A percentile compares a stretch with the other conserved stretches of the same genome.
phyloP scores from a whole-genome alignment of 495 filamentous ascomycete genomes.

The Penicillium angulare region DNA sequence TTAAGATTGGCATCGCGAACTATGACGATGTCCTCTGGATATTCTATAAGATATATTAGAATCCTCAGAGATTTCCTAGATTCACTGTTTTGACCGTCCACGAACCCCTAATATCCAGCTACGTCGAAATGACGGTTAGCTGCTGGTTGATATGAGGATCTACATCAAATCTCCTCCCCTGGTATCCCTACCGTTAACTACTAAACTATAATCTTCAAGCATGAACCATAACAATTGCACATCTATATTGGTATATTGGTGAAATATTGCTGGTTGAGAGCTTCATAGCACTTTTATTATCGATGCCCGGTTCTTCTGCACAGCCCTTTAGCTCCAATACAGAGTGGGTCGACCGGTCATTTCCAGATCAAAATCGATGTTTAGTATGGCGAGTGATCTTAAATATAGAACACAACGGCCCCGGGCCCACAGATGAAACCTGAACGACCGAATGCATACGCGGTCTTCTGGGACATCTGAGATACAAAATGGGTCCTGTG shows the following conservation, averaged over 20 bases:
- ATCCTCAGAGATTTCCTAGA: too few relatives aligned
- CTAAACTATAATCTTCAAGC: neutral
- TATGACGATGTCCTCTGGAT: too few relatives aligned
- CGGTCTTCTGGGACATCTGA: neutral
- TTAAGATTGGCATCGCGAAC: too few relatives aligned
- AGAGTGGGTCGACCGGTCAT: constrained; percentile 10
- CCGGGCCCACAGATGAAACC: neutral
- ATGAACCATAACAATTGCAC: neutral
- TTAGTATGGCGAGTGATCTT: constrained; percentile 1
- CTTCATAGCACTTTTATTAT: neutral
- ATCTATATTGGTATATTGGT: neutral
- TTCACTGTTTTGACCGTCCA: too few relatives aligned
- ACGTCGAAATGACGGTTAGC: constrained; percentile 3
- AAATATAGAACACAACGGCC: constrained; percentile 15
- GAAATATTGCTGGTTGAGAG: neutral
- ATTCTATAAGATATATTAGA: too few relatives aligned
- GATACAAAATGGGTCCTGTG: neutral
- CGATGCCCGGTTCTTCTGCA: neutral
- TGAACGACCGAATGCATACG: neutral
- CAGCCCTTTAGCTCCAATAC: constrained; percentile 13
- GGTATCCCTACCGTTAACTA: constrained; percentile 2
- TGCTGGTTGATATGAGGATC: constrained; percentile 3
- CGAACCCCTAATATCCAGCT: neutral
- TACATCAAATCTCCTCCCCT: neutral
- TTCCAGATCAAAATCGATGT: too few relatives aligned